These are phyloP conservation scores for Lasiodiplodia theobromae DNA, from an alignment of 2,329 filamentous ascomycete genomes.

Conservation along the genomic window DNA sequence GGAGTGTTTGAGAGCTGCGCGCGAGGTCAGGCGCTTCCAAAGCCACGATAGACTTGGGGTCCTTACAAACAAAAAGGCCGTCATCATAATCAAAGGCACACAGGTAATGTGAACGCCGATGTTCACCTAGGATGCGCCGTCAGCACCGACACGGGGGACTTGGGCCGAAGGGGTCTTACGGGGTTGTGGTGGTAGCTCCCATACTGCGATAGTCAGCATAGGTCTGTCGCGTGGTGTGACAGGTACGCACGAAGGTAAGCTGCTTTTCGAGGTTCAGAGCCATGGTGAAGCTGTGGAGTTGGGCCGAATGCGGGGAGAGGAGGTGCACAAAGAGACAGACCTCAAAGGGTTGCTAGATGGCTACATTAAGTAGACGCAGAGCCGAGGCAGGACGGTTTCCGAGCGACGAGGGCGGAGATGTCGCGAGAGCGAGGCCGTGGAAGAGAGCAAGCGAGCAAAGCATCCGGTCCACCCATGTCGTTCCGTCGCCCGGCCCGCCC, in stretches of 20 bases:
- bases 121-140: conserved; percentile 64
- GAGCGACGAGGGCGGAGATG: conserved; percentile 12
- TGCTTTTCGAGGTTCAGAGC: conserved; percentile 81
- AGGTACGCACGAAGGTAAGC: conserved; percentile 74
- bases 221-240: conserved; percentile 4
- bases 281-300: conserved; percentile 43
- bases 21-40: neutral
- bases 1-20: conserved; percentile 64
- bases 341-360: conserved; percentile 11
- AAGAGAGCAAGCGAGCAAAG: neutral
- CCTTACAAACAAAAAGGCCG: conserved; percentile 74
- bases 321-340: conserved; percentile 27
- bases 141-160: conserved; percentile 35
- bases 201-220: conserved; percentile 63
- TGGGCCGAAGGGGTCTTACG: conserved; percentile 50
- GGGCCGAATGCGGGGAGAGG: conserved; percentile 21
- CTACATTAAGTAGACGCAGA: conserved; percentile 20
- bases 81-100: conserved; percentile 77
- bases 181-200: conserved; percentile 82
- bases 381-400: conserved; percentile 3
- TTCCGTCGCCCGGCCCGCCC: too few species aligned
- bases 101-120: conserved; percentile 80
- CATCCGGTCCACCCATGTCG: too few species aligned
- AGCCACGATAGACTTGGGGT: neutral
- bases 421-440: conserved; percentile 5